Evolutionary conservation across 495 filamentous ascomycete species (phyloP).

Genomic region (Delitschia confertaspora): DNA sequence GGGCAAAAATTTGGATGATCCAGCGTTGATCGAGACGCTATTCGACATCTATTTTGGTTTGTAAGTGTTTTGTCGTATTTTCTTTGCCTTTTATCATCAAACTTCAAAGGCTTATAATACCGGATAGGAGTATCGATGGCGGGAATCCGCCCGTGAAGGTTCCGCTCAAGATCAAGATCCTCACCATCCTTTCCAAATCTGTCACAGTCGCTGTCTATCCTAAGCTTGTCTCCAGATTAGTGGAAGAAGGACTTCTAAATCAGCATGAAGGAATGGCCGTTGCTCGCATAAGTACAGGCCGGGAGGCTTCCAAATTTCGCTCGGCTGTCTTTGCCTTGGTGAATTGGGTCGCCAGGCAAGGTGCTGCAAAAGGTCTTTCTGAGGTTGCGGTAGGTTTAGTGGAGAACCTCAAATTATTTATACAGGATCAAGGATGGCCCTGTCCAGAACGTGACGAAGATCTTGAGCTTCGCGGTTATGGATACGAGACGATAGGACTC

Average conservation of each 20-base stretch:
- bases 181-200: conserved; percentile 70
- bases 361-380: conserved; percentile 48
- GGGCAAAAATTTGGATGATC: conserved; percentile 61
- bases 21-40: conserved; percentile 50
- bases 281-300: conserved; percentile 42
- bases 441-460: conserved; percentile 39
- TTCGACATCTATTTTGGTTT: conserved; percentile 54
- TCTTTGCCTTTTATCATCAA: background rate
- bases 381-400: conserved; percentile 64
- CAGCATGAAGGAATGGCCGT: conserved; percentile 30
- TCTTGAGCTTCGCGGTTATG: conserved; percentile 37
- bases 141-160: conserved; percentile 50
- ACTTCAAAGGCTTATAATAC: conserved; percentile 8
- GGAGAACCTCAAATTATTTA: conserved; percentile 59
- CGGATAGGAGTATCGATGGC: conserved; percentile 23
- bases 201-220: conserved; percentile 55
- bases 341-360: conserved; percentile 77
- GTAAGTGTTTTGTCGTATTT: conserved; percentile 19
- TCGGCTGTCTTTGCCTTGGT: conserved; percentile 82
- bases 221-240: conserved; percentile 53
- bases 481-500: conserved; percentile 70
- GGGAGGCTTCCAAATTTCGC: conserved; percentile 66
- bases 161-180: conserved; percentile 65
- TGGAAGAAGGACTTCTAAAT: conserved; percentile 53
- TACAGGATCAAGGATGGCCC: conserved; percentile 79